A percentile compares a stretch with the other conserved stretches of the same genome.
These are phyloP conservation scores for Nicotiana knightiana DNA, from an alignment of 257 asterid species.

Conservation along the genomic window DNA sequence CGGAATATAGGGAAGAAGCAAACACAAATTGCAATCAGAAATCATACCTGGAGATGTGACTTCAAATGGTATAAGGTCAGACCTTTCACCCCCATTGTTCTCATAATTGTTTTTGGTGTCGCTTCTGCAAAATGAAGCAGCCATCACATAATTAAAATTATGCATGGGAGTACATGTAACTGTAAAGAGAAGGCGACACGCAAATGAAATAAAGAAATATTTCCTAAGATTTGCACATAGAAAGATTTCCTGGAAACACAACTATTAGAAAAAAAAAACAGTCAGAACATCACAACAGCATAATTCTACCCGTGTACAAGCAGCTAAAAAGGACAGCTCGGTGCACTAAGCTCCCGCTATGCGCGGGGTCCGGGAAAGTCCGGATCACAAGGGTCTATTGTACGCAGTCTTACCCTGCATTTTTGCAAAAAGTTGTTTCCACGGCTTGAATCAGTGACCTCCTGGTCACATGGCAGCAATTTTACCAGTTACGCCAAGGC, in stretches of 20 bases:
- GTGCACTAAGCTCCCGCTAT: too few relatives aligned
- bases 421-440: too few relatives aligned
- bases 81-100: conserved; percentile 96
- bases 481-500: too few relatives aligned
- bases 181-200: neutral
- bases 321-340: neutral
- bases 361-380: too few relatives aligned
- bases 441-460: too few relatives aligned
- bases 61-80: conserved; percentile 88
- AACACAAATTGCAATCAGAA: neutral
- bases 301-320: neutral
- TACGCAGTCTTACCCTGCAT: too few relatives aligned
- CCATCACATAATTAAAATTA: neutral
- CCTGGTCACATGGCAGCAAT: too few relatives aligned
- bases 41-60: conserved; percentile 88
- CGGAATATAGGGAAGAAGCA: neutral
- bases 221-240: neutral
- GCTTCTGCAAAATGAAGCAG: conserved; percentile 59
- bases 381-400: too few relatives aligned
- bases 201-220: neutral
- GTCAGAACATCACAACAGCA: neutral
- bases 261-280: neutral
- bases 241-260: neutral
- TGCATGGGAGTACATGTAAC: neutral
- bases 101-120: conserved; percentile 77